Percentiles rank a stretch among this genome's conserved stretches.
Conservation (phyloP, 2,329 filamentous ascomycete species). For the Helotiales sp. region DNA sequence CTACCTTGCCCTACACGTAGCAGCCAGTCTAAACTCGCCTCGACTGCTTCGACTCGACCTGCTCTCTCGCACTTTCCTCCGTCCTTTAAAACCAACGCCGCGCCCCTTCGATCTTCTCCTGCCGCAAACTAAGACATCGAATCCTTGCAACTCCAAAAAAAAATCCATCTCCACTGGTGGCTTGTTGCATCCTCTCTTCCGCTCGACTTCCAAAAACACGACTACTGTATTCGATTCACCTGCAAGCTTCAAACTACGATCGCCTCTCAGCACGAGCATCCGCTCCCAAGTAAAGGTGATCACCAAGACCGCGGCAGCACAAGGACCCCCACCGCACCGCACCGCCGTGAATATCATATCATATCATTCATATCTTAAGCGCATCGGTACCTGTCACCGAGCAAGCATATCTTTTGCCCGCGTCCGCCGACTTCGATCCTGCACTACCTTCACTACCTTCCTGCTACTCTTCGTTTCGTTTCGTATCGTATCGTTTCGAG, state of each 20-base stretch:
- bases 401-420: not conserved
- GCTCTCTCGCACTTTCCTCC: conserved; percentile 8
- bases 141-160: conserved; percentile 30
- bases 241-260: conserved; percentile 28
- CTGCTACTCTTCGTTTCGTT: not conserved
- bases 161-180: conserved; percentile 13
- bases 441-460: not conserved
- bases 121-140: conserved; percentile 28
- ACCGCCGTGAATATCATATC: not conserved
- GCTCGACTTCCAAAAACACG: conserved; percentile 3
- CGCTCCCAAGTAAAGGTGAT: not conserved
- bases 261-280: conserved; percentile 21
- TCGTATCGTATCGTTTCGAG: too few species aligned
- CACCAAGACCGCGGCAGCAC: conserved; percentile 1
- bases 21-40: not conserved
- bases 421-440: not conserved
- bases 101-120: conserved; percentile 22
- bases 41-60: not conserved
- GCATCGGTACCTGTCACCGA: conserved; percentile 11
- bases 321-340: not conserved
- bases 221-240: conserved; percentile 18
- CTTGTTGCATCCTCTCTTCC: conserved; percentile 16
- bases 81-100: conserved; percentile 14
- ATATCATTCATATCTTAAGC: not conserved
- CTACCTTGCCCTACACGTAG: not conserved